Percentiles rank a stretch among this genome's conserved stretches.
These are phyloP conservation scores for Paraconiothyrium sp. DNA, from an alignment of 2,329 filamentous ascomycete genomes.

Conservation along the genomic window DNA sequence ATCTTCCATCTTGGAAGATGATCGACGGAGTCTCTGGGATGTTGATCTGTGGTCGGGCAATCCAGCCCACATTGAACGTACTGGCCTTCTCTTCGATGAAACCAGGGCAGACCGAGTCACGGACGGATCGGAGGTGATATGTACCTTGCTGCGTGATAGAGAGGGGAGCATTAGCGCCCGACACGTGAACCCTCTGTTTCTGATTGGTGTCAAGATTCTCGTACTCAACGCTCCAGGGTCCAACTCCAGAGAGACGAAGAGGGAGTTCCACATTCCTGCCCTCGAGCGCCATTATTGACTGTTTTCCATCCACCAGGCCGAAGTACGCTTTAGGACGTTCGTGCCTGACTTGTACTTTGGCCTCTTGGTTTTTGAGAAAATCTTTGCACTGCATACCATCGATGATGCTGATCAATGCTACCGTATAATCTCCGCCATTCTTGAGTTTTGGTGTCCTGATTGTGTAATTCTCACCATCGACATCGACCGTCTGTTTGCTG, in stretches of 20 bases:
- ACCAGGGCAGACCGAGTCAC: constrained; percentile 83
- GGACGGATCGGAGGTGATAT: constrained; percentile 82
- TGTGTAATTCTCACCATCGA: constrained; percentile 70
- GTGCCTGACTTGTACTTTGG: constrained; percentile 84
- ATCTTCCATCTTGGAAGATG: constrained; percentile 61
- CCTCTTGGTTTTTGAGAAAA: constrained; percentile 78
- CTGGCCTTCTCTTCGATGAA: constrained; percentile 77
- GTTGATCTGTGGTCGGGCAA: constrained; percentile 77
- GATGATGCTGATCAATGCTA: constrained; percentile 85
- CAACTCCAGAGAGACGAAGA: constrained; percentile 83
- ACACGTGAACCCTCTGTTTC: constrained; percentile 60
- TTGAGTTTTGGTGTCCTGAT: constrained; percentile 79
- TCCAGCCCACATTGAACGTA: constrained; percentile 84
- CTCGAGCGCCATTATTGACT: constrained; percentile 78
- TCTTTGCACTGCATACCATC: constrained; percentile 89
- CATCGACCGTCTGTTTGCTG: constrained; percentile 71
- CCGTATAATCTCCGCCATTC: constrained; percentile 88
- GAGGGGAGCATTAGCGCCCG: constrained; percentile 72
- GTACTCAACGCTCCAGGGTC: constrained; percentile 84
- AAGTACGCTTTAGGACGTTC: constrained; percentile 90
- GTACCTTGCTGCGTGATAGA: constrained; percentile 72
- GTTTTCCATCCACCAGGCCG: constrained; percentile 83
- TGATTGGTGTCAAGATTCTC: constrained; percentile 67
- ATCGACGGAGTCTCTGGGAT: constrained; percentile 72
- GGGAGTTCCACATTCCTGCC: constrained; percentile 78